These are phyloP conservation scores for Debaryomyces nepalensis DNA, from an alignment of 1,139 yeast genomes.

Conservation along the genomic window DNA sequence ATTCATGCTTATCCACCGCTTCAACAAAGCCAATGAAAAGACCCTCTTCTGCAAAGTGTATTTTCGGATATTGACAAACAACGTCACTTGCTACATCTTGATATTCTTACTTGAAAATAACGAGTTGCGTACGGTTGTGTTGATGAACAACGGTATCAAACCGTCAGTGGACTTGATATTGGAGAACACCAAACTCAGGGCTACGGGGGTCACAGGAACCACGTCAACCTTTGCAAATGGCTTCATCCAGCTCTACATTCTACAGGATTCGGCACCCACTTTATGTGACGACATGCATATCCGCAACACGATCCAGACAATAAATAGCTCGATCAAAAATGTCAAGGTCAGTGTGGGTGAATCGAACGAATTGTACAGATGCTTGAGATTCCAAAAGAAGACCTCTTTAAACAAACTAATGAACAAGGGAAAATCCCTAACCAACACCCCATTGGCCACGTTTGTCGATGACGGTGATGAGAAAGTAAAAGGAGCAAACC, in stretches of 20 bases:
- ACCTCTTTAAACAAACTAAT: slow-evolving; percentile 18
- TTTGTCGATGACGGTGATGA: slow-evolving; percentile 35
- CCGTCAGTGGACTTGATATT: slow-evolving; percentile 42
- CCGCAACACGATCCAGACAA: slow-evolving; percentile 14
- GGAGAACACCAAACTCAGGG: slow-evolving; percentile 35
- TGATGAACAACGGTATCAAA: slow-evolving; percentile 38
- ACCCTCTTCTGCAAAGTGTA: slow-evolving; percentile 36
- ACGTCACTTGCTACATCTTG: slow-evolving; percentile 41
- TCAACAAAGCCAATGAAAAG: slow-evolving; percentile 19
- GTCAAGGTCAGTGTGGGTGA: slow-evolving; percentile 19
- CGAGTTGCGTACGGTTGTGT: slow-evolving; percentile 23
- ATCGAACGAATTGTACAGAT: slow-evolving; percentile 20
- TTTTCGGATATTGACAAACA: slow-evolving; percentile 36
- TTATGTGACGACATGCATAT: slow-evolving; percentile 29
- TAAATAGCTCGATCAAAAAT: slow-evolving; percentile 17
- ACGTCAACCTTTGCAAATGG: slow-evolving; percentile 47
- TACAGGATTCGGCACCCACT: slow-evolving; percentile 27
- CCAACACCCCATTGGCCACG: slow-evolving; percentile 38
- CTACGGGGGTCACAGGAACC: slow-evolving; percentile 42
- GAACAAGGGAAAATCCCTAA: slow-evolving; percentile 19
- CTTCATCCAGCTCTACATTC: slow-evolving; percentile 31
- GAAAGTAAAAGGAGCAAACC: slow-evolving; percentile 28
- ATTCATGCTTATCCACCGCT: slow-evolving; percentile 31
- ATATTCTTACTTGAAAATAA: slow-evolving; percentile 25
- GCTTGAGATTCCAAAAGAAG: slow-evolving; percentile 22